These are phyloP conservation scores for Komagataella pastoris DNA, from an alignment of 805 yeast genomes.

Conservation along the genomic window DNA sequence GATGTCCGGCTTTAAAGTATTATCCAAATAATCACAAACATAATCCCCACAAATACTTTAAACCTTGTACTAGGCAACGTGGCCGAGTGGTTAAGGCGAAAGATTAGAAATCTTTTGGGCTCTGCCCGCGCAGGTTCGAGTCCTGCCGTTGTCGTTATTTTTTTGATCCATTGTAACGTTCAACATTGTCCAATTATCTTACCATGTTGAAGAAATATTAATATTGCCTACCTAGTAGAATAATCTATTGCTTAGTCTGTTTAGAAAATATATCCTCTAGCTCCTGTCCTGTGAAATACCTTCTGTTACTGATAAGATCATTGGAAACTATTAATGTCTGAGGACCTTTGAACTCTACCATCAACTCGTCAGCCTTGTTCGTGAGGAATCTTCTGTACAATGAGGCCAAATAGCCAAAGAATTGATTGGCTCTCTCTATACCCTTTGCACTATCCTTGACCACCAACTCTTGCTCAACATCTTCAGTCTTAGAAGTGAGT, in stretches of 20 bases:
- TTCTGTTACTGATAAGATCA: not conserved
- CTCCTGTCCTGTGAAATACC: not conserved
- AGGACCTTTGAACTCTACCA: conserved; percentile 18
- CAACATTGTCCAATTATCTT: too few relatives aligned
- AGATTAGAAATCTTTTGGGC: conserved; percentile 34
- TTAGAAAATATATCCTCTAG: not conserved
- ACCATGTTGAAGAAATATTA: too few relatives aligned
- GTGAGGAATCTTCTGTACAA: not conserved
- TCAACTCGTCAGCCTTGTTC: conserved; percentile 6
- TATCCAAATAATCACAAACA: not conserved
- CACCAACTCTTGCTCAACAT: not conserved
- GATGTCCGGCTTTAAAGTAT: too few relatives aligned
- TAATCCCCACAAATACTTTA: not conserved
- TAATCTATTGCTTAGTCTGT: not conserved
- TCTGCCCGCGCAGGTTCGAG: conserved; percentile 6
- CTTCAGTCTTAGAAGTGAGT: not conserved
- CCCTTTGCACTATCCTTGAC: not conserved
- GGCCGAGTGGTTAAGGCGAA: conserved; percentile 62
- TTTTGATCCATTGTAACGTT: not conserved
- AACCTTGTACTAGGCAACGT: conserved; percentile 16
- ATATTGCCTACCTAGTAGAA: too few relatives aligned
- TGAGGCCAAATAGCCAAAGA: not conserved
- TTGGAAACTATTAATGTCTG: conserved; percentile 16
- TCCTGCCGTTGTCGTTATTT: conserved; percentile 4
- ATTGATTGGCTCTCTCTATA: not conserved